Conservation (phyloP, 2,329 filamentous ascomycete species). For the Pseudocercospora crystallina region DNA sequence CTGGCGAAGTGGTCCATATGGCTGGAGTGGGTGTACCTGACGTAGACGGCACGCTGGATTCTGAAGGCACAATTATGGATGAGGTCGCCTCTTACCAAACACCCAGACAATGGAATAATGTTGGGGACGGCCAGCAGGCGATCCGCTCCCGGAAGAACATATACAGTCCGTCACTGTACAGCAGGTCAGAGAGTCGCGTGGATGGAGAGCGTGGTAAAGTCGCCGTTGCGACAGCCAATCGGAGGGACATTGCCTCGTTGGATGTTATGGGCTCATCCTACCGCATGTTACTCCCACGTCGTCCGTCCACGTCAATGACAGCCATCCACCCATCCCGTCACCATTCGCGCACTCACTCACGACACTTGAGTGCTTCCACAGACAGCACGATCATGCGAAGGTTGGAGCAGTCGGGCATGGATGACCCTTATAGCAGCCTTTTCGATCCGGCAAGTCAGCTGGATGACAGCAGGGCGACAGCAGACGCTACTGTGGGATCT, state of each 20-base stretch:
- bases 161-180: conserved; percentile 9
- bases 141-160: too few relatives aligned
- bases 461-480: too few relatives aligned
- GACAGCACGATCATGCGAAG: conserved; percentile 11
- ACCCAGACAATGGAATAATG: too few relatives aligned
- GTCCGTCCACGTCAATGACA: conserved; percentile 3
- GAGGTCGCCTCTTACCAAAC: too few relatives aligned
- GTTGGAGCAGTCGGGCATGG: conserved; percentile 9
- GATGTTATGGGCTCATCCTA: conserved; percentile 11
- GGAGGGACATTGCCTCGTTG: not conserved
- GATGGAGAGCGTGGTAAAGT: conserved; percentile 1
- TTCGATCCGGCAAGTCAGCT: too few relatives aligned
- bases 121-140: too few relatives aligned
- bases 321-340: not conserved
- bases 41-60: too few relatives aligned
- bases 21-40: not conserved
- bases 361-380: conserved; percentile 8
- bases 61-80: too few relatives aligned
- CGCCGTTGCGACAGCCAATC: not conserved
- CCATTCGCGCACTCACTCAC: not conserved
- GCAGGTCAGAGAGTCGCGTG: conserved; percentile 9
- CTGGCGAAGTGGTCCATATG: conserved; percentile 9
- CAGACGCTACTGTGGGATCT: too few relatives aligned
- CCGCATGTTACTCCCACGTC: conserved; percentile 12
- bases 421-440: not conserved